Conservation (phyloP, 805 yeast species). For the Wickerhamomyces chambardii region DNA sequence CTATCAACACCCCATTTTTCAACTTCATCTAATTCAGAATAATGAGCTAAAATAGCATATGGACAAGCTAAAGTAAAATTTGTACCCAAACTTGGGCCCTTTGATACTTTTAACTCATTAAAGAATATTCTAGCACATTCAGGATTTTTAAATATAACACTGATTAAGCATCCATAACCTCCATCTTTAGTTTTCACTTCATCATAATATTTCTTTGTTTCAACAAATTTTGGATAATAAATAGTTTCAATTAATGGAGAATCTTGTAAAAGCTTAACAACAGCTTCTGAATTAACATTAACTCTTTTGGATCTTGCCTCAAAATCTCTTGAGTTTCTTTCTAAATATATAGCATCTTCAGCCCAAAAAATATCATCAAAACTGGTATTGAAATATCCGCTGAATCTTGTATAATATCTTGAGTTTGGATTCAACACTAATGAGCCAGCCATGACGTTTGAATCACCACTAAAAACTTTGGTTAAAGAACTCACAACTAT, state of each 20-base stretch:
- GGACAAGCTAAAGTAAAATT: slow-evolving; percentile 88
- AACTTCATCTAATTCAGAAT: slow-evolving; percentile 69
- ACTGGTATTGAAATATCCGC: slow-evolving; percentile 36
- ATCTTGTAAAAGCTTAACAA: slow-evolving; percentile 43
- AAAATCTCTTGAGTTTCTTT: slow-evolving; percentile 90
- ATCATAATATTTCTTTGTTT: slow-evolving; percentile 60
- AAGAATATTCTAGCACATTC: slow-evolving; percentile 66
- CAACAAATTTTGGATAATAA: slow-evolving; percentile 57
- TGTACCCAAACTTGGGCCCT: slow-evolving; percentile 90
- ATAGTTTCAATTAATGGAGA: slow-evolving; percentile 46
- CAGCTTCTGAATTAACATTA: slow-evolving; percentile 45
- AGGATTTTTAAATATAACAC: slow-evolving; percentile 59
- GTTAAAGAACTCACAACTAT: slow-evolving; percentile 81
- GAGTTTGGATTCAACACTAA: slow-evolving; percentile 68
- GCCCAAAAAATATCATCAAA: slow-evolving; percentile 83
- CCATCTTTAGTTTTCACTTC: slow-evolving; percentile 56
- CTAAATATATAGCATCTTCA: slow-evolving; percentile 88
- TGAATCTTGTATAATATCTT: slow-evolving; percentile 36
- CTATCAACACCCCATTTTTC: slow-evolving; percentile 78
- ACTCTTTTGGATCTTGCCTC: slow-evolving; percentile 44
- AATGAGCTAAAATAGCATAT: slow-evolving; percentile 81
- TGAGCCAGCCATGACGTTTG: slow-evolving; percentile 94
- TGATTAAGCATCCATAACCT: slow-evolving; percentile 85
- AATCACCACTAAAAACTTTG: slow-evolving; percentile 89
- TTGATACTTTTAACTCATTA: slow-evolving; percentile 58